A percentile compares a stretch with the other conserved stretches of the same genome.
Evolutionary conservation across 108 stramenopile genomes (phyloP).

Genomic region (Stephanodiscus triporus): DNA sequence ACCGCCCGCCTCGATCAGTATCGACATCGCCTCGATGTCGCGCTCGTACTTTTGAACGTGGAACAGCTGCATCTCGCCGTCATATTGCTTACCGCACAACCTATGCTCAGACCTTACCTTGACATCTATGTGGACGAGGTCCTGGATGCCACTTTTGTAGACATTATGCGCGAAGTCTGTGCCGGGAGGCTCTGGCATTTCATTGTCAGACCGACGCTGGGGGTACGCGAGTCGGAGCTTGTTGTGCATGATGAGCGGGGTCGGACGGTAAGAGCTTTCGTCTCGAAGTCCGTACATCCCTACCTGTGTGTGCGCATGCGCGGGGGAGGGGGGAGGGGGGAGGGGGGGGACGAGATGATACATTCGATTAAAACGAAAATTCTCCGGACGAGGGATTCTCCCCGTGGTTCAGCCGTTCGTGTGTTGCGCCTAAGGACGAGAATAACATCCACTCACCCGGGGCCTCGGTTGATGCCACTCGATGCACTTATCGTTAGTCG

Average conservation of each 20-base stretch:
- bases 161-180: constrained; percentile 41
- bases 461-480: constrained; percentile 33
- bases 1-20: constrained; percentile 31
- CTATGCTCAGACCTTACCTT: constrained; percentile 66
- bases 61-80: constrained; percentile 62
- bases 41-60: constrained; percentile 21
- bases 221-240: constrained; percentile 28
- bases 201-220: constrained; percentile 13
- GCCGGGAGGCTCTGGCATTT: constrained; percentile 25
- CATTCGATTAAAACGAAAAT: neutral
- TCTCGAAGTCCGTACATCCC: constrained; percentile 23
- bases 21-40: constrained; percentile 22
- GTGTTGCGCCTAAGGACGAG: no score
- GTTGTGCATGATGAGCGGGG: constrained; percentile 37
- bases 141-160: constrained; percentile 31
- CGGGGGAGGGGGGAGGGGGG: neutral
- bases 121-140: constrained; percentile 54
- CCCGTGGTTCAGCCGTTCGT: no score
- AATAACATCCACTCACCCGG: constrained; percentile 27
- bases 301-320: neutral
- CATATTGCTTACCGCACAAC: constrained; percentile 65
- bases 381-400: no score
- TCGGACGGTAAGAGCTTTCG: constrained; percentile 13
- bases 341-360: neutral
- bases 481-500: constrained; percentile 16